Base-by-base conservation (phyloP, 139 green algal species). In the Coelastrella sp. region DNA sequence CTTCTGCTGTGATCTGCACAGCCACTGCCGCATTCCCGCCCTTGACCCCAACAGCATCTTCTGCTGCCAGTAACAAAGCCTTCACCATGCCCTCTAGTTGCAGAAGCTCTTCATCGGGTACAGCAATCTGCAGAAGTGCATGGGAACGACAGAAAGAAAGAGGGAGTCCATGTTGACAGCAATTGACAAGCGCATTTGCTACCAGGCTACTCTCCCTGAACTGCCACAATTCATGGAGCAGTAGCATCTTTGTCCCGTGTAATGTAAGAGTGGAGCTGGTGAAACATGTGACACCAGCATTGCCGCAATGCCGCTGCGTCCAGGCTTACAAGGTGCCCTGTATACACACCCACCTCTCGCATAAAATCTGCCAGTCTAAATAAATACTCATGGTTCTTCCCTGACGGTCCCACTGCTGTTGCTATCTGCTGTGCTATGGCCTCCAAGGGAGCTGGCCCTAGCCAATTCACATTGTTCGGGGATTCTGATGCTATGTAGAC, bases 321-420 rank as follows among this genome's bases (percentile, higher is more conserved):
- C 11, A 71, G 61, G 10, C 61, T 13, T 0, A 10, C 0, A 4
- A 19, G 61, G 61, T 71, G 32, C 32, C 11, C 10, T 71, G 11
- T 19, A 10, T 32, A 4, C 23, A 6, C 81, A 7, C 75, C 6
- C 71, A 95, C 86, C 88, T 91, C 10, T 13, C 93, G 88, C 92
- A 97, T 94, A 7, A 91, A 91, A 7, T 93, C 92, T 7, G 92
- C 94, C 22, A 98, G 83, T 5, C 86, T 88, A 74, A 93, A 95
- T 5, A 98, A 68, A 85, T 98, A 98, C 73, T 98, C 95, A n/a
- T 61, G 88, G 80, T 98, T 98, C 14, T 92, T 92, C 0, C 96
- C 96, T 2, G 92, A 95, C 0, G 95, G 95, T 0, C 96, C 96
- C 14, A 20, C 59, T 86, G 82, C 82, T 66, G 64, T 64, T 8